A percentile compares a stretch with the other conserved stretches of the same genome.
These are phyloP conservation scores for Balamuthia mandrillaris DNA, from an alignment of 208 protist species.

Conservation along the genomic window DNA sequence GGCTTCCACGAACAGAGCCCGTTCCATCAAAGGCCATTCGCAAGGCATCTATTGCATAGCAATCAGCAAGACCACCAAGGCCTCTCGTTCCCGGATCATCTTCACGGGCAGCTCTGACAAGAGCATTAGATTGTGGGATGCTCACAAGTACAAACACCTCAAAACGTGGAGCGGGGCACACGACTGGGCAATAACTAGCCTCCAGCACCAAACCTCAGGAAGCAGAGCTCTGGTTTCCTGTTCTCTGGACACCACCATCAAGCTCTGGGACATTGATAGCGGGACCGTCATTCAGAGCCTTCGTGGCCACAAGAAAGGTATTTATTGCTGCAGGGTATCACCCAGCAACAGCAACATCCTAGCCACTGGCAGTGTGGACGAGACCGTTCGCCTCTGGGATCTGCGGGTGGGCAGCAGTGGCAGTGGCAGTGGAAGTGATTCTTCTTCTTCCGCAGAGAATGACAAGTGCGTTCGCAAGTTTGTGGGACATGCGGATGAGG, in stretches of 20 bases:
- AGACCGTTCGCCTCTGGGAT: conserved; percentile 33
- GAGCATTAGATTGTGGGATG: conserved; percentile 14
- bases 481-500: conserved; percentile 10
- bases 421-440: too few species aligned
- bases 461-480: conserved; percentile 17
- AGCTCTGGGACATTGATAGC: conserved; percentile 30
- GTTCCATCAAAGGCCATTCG: too few species aligned
- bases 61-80: too few species aligned
- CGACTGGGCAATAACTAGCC: conserved; percentile 10
- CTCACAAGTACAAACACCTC: conserved; percentile 1
- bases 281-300: not conserved
- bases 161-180: not conserved
- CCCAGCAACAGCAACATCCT: conserved; percentile 6
- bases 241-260: not conserved
- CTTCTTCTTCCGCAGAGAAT: too few species aligned
- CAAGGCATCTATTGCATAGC: too few species aligned
- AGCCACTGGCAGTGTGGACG: conserved; percentile 21
- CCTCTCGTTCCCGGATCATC: too few species aligned
- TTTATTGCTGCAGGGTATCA: conserved; percentile 28
- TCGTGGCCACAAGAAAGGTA: conserved; percentile 1
- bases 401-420: conserved; percentile 5
- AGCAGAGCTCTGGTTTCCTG: not conserved
- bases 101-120: conserved; percentile 20
- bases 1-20: too few species aligned
- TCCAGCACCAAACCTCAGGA: not conserved